Percentiles rank a stretch among this genome's conserved stretches.
phyloP scores from a whole-genome alignment of 108 stramenopile genomes.

The Epithemia pelagica region DNA sequence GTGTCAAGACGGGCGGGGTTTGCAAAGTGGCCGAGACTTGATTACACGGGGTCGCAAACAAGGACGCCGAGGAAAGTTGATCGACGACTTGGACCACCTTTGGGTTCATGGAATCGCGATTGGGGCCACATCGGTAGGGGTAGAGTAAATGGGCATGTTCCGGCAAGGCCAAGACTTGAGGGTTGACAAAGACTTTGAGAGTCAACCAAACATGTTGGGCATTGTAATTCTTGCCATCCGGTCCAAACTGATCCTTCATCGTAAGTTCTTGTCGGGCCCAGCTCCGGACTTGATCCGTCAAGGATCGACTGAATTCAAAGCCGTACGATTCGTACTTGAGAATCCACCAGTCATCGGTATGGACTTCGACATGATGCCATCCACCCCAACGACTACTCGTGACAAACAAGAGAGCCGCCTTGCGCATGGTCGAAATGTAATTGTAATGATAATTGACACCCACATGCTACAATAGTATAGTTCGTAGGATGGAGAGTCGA shows the following conservation, averaged over 20 bases:
- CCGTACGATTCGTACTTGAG: slow-evolving; percentile 50
- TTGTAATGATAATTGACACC: slow-evolving; percentile 67
- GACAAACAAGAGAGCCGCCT: slow-evolving; percentile 77
- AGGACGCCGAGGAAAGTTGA: too few relatives aligned
- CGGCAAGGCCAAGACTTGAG: slow-evolving; percentile 37
- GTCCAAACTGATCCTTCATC: neutral
- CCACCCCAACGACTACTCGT: slow-evolving; percentile 50
- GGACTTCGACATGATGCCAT: slow-evolving; percentile 49
- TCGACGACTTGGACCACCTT: too few relatives aligned
- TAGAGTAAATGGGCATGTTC: slow-evolving; percentile 48
- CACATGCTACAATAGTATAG: slow-evolving; percentile 22
- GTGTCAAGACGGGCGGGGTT: too few relatives aligned
- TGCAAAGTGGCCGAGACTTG: too few relatives aligned
- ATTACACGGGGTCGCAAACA: too few relatives aligned
- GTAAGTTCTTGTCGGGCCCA: slow-evolving; percentile 25
- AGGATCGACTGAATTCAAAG: slow-evolving; percentile 32
- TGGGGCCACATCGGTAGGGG: slow-evolving; percentile 15
- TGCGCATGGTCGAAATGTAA: slow-evolving; percentile 66
- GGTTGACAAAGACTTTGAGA: slow-evolving; percentile 17
- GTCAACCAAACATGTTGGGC: slow-evolving; percentile 38
- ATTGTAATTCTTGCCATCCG: slow-evolving; percentile 18
- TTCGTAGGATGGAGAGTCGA: too few relatives aligned
- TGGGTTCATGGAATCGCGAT: too few relatives aligned
- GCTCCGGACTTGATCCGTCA: slow-evolving; percentile 30
- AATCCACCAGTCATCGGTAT: slow-evolving; percentile 64